Base-by-base conservation (phyloP, 202 grass and related monocot genomes). In the Cymbopogon flexuosus region DNA sequence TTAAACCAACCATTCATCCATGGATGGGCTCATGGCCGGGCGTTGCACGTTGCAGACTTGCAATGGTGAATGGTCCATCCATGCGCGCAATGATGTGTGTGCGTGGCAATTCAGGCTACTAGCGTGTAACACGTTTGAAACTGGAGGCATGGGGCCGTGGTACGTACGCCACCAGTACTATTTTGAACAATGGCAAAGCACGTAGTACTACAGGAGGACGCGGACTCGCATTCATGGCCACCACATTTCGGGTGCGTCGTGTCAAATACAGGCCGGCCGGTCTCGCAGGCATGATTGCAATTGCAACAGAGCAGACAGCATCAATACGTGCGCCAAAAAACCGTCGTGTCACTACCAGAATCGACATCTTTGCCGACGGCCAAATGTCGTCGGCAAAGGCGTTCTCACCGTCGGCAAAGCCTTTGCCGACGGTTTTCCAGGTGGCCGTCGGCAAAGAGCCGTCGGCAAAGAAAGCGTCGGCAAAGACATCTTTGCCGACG, bases 41-140 rank as follows among this genome's bases (percentile, higher is more conserved):
- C 13, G 7, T 18, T 18, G 31, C 31, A 10, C 24, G 6, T 59
- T 35, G 62, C 34, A 39, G 6, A 29, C 19, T 23, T 33, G 61
- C 16, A 39, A 29, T 39, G 37, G 7, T 39, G 8, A 10, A 8
- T 37, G 62, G 82, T 49, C 29, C 56, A 51, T 39, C 73, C 42
- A 1, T 52, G 47, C 30, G 15, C 16, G 51, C 62, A 75, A 80
- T 86, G n/a, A 68, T 60, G 83, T 0, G 61, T 56, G 35, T 6
- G 13, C 6, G 23, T 14, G 11, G 13, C 15, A 42, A 1, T 9
- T 8, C 11, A 60, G 31, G 16, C 16, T 42, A 43, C 16, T 42
- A 43, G 43, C 12, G 59, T 68, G 62, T 19, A 81, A 76, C 72
- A 86, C 16, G 70, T 81, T 81, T 69, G 49, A n/a, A 54, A n/a